Conservation (phyloP, 176 grass and related monocot species). For the Carex cristatella region DNA sequence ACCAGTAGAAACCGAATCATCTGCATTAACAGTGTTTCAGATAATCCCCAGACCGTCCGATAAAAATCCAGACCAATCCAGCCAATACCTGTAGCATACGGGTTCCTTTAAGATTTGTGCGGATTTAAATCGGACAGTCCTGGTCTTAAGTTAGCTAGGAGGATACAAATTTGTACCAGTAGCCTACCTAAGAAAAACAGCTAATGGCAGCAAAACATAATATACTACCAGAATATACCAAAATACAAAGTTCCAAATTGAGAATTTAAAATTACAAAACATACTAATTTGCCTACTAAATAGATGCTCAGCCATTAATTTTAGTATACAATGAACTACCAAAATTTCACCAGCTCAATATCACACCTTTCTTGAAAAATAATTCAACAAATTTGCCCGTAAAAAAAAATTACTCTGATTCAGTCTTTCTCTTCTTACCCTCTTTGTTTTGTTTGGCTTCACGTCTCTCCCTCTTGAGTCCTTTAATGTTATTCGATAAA, state of each 20-base stretch:
- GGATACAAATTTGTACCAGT: no score
- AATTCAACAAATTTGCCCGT: neutral
- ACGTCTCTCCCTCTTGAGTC: constrained; percentile 71
- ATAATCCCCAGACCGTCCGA: no score
- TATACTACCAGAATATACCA: neutral
- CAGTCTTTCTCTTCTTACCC: constrained; percentile 70
- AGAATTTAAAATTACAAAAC: neutral
- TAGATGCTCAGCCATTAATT: neutral
- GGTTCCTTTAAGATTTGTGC: no score
- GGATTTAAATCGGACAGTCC: no score
- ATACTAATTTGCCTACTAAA: constrained; percentile 7
- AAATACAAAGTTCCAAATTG: neutral
- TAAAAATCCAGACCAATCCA: no score
- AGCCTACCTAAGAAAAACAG: neutral
- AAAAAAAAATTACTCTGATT: constrained; percentile 34
- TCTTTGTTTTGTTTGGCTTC: constrained; percentile 72
- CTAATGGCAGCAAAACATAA: neutral
- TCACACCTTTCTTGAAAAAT: neutral
- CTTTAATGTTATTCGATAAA: constrained; percentile 52
- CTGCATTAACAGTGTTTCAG: no score
- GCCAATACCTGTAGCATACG: no score
- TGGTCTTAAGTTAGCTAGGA: no score
- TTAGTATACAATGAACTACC: neutral
- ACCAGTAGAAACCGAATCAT: no score
- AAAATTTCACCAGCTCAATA: constrained; percentile 6